Conservation (phyloP, 1,284 basidiomycete species). For the Gomphus sp. region DNA sequence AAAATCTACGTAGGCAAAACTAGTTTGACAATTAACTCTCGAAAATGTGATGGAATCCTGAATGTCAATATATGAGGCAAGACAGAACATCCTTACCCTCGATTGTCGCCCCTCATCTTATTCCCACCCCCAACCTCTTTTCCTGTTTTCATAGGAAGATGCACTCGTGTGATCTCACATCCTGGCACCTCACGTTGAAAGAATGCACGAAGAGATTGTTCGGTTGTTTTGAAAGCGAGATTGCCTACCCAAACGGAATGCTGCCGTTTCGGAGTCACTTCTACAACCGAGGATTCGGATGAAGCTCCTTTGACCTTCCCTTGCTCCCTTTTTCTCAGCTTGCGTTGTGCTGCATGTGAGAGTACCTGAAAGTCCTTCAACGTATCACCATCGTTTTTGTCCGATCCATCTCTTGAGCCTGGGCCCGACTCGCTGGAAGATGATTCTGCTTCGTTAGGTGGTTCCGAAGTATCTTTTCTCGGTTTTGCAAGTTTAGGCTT, state of each 20-base stretch:
- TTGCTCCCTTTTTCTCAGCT: conserved; percentile 46
- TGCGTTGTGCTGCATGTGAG: conserved; percentile 64
- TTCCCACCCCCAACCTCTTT: conserved; percentile 20
- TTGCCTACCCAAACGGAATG: conserved; percentile 96
- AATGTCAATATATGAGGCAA: background rate
- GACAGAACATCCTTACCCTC: conserved; percentile 40
- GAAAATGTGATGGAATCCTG: background rate
- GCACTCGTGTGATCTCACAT: conserved; percentile 55
- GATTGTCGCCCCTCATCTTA: conserved; percentile 47
- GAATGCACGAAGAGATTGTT: conserved; percentile 60
- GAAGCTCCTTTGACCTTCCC: conserved; percentile 17
- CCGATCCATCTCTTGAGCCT: background rate
- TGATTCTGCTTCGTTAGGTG: background rate
- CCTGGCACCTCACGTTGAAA: conserved; percentile 52
- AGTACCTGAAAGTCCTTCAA: conserved; percentile 40
- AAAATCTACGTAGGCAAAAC: conserved; percentile 97
- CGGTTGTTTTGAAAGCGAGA: conserved; percentile 83
- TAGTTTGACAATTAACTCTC: conserved; percentile 23
- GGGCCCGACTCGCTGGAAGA: background rate
- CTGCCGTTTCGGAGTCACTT: conserved; percentile 40
- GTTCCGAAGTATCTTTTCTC: background rate
- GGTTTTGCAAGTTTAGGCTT: background rate
- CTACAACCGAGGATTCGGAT: conserved; percentile 14
- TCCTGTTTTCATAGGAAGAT: conserved; percentile 59
- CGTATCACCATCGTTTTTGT: conserved; percentile 1